Percentiles rank a stretch among this genome's conserved stretches.
Evolutionary conservation across 225 moss, liverwort and hornwort species (phyloP).

Genomic region (Marchantia polymorpha): DNA sequence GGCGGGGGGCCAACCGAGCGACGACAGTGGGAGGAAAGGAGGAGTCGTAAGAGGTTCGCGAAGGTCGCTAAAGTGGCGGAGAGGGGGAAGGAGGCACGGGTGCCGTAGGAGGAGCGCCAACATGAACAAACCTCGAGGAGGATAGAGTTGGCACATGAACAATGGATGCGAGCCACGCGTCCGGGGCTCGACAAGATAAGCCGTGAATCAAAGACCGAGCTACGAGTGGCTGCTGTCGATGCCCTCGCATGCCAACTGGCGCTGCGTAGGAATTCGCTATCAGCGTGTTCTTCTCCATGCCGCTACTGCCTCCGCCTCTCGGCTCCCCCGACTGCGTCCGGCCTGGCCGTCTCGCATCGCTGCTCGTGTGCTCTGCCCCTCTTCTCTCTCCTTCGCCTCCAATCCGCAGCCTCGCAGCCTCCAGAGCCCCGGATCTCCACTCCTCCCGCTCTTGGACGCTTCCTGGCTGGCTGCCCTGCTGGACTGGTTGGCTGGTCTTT

Average conservation of each 20-base stretch:
- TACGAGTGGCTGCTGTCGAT: conserved; percentile 19
- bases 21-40: not conserved
- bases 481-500: conserved; percentile 7
- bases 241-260: conserved; percentile 9
- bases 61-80: not conserved
- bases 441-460: not conserved
- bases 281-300: conserved; percentile 2
- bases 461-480: not conserved
- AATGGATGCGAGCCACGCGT: not conserved
- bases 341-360: not conserved
- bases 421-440: not conserved
- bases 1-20: not conserved
- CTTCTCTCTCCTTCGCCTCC: not conserved
- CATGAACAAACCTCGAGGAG: not conserved
- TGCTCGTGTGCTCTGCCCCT: not conserved
- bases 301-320: not conserved
- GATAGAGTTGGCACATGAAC: conserved; percentile 11
- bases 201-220: not conserved
- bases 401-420: not conserved
- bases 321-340: not conserved
- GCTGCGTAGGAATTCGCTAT: too few species aligned
- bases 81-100: not conserved
- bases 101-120: not conserved
- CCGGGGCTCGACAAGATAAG: not conserved
- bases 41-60: not conserved